A percentile compares a stretch with the other conserved stretches of the same genome.
Conservation (phyloP, 1,284 basidiomycete genomes). For the Cryptococcus wingfieldii region DNA sequence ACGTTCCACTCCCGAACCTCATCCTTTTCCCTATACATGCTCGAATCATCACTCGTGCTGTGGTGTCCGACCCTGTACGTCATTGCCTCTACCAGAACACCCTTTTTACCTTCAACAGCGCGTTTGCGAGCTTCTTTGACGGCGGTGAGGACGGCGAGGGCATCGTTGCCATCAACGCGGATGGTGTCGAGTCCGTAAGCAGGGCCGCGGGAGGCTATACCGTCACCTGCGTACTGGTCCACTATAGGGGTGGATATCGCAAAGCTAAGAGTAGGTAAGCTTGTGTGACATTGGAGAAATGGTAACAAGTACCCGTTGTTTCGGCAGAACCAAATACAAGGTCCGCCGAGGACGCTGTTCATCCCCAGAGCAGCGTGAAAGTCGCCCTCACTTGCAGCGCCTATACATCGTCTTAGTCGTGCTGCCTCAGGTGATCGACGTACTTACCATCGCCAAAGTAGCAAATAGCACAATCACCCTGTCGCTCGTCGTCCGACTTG, state of each 20-base stretch:
- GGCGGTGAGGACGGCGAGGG: conserved; percentile 78
- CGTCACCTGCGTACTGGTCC: conserved; percentile 88
- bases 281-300: conserved; percentile 55
- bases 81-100: conserved; percentile 88
- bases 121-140: conserved; percentile 71
- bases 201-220: conserved; percentile 85
- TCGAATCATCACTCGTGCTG: conserved; percentile 90
- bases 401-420: conserved; percentile 8
- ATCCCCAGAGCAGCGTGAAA: conserved; percentile 56
- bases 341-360: conserved; percentile 52
- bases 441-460: conserved; percentile 80
- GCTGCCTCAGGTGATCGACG: conserved; percentile 2
- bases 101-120: conserved; percentile 73
- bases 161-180: conserved; percentile 90
- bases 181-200: conserved; percentile 91
- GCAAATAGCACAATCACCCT: conserved; percentile 76
- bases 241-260: conserved; percentile 88
- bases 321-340: conserved; percentile 43
- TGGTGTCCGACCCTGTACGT: conserved; percentile 92
- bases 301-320: conserved; percentile 56
- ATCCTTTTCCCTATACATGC: conserved; percentile 76
- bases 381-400: conserved; percentile 55
- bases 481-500: conserved; percentile 68
- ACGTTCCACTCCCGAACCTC: conserved; percentile 83
- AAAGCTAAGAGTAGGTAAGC: conserved; percentile 65